These are phyloP conservation scores for Globisporangium middletonii DNA, from an alignment of 352 stramenopile species.

Conservation along the genomic window DNA sequence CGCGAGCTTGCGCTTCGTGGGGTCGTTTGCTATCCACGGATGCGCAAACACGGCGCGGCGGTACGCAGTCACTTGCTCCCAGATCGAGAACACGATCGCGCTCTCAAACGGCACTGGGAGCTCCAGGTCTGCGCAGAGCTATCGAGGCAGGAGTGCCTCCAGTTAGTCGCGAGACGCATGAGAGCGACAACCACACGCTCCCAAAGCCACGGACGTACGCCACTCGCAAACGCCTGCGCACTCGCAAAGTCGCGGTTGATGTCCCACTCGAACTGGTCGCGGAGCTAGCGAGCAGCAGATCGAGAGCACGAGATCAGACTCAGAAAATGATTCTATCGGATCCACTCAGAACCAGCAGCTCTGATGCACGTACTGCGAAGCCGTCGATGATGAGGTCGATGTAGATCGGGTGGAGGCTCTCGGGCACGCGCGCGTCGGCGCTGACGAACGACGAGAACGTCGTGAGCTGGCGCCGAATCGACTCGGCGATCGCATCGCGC, in stretches of 20 bases:
- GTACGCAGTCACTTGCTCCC: conserved; percentile 66
- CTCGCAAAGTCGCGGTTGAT: conserved; percentile 44
- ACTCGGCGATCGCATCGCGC: conserved; percentile 62
- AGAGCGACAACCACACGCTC: not conserved
- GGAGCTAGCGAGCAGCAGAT: conserved; percentile 26
- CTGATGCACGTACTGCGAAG: conserved; percentile 29
- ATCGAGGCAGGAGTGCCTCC: not conserved
- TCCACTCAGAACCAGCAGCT: not conserved
- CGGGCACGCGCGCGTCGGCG: conserved; percentile 8
- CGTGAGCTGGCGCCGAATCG: conserved; percentile 61
- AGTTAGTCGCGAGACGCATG: not conserved
- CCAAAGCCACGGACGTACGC: conserved; percentile 13
- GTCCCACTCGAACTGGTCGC: conserved; percentile 80
- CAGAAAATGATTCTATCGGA: not conserved
- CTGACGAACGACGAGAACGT: conserved; percentile 46
- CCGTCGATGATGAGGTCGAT: conserved; percentile 67
- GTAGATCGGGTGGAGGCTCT: conserved; percentile 55
- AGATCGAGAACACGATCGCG: conserved; percentile 68
- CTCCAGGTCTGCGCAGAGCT: conserved; percentile 57
- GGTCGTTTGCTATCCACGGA: conserved; percentile 56
- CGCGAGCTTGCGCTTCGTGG: conserved; percentile 10
- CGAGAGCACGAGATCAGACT: conserved; percentile 1
- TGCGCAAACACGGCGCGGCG: conserved; percentile 38
- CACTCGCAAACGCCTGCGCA: conserved; percentile 45
- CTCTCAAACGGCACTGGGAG: conserved; percentile 45